phyloP scores from a whole-genome alignment of 495 filamentous ascomycete species.

The Astrothelium subdiscretum region DNA sequence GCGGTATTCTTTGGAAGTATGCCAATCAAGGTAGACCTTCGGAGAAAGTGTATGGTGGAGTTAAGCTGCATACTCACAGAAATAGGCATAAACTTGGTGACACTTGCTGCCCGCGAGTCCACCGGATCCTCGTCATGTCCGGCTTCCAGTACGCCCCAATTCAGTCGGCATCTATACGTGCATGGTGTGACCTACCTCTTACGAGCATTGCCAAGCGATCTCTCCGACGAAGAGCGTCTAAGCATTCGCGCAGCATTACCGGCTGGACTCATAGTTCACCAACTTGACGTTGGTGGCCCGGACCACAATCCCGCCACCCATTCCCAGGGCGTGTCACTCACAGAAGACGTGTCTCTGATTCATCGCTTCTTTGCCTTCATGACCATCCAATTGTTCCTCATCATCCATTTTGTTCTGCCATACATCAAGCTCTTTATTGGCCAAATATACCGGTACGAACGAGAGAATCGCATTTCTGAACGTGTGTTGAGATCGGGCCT shows the following conservation, averaged over 20 bases:
- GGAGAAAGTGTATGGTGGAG: not conserved
- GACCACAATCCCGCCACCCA: not conserved
- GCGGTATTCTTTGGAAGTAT: constrained; percentile 37
- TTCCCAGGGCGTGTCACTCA: not conserved
- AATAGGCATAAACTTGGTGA: constrained; percentile 29
- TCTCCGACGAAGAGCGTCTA: constrained; percentile 37
- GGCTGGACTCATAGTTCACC: not conserved
- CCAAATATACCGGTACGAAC: constrained; percentile 48
- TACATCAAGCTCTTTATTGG: constrained; percentile 44
- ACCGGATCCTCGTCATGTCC: constrained; percentile 11
- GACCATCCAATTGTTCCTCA: constrained; percentile 46
- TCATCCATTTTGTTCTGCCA: constrained; percentile 46
- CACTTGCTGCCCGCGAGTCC: constrained; percentile 29
- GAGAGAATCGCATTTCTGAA: constrained; percentile 49
- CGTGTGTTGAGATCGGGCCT: constrained; percentile 39
- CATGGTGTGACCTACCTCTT: constrained; percentile 55
- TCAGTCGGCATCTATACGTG: constrained; percentile 56
- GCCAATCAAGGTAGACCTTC: constrained; percentile 31
- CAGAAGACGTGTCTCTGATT: constrained; percentile 36
- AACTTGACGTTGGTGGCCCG: not conserved
- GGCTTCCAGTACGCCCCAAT: constrained; percentile 19
- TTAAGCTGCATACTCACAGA: not conserved
- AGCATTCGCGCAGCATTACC: constrained; percentile 28
- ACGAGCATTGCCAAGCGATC: constrained; percentile 48
- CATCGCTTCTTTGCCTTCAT: constrained; percentile 45